A percentile compares a stretch with the other conserved stretches of the same genome.
Evolutionary conservation across 164 flowering plant genomes (phyloP).

Genomic region (Macadamia tetraphylla): DNA sequence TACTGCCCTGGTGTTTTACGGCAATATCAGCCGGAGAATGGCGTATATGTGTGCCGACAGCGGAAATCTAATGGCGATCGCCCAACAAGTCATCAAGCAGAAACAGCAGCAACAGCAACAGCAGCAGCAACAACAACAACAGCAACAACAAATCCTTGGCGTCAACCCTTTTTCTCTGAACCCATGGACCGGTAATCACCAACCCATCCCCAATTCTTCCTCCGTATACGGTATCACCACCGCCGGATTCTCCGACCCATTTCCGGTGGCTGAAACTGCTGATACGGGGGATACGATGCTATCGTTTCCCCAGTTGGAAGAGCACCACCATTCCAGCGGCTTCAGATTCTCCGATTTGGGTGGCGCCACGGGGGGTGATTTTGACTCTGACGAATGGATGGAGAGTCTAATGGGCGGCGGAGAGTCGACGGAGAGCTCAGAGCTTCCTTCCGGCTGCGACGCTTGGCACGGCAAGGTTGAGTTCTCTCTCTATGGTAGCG

Average conservation of each 20-base stretch:
- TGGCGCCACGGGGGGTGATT: slow-evolving; percentile 39
- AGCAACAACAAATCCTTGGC: slow-evolving; percentile 31
- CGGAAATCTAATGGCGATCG: slow-evolving; percentile 96
- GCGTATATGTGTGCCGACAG: slow-evolving; percentile 93
- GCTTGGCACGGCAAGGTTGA: slow-evolving; percentile 42
- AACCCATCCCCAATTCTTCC: slow-evolving; percentile 14
- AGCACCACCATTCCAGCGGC: slow-evolving; percentile 25
- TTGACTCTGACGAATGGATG: slow-evolving; percentile 96
- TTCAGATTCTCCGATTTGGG: slow-evolving; percentile 50
- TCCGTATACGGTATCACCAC: slow-evolving; percentile 31
- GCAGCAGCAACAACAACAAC: slow-evolving; percentile 45
- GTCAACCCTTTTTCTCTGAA: slow-evolving; percentile 27
- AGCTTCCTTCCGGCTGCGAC: slow-evolving; percentile 46
- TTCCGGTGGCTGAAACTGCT: slow-evolving; percentile 23
- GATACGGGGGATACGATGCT: slow-evolving; percentile 40
- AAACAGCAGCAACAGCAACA: slow-evolving; percentile 78
- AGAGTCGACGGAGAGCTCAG: slow-evolving; percentile 58
- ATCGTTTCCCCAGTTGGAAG: slow-evolving; percentile 39
- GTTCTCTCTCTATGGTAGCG: slow-evolving; percentile 36
- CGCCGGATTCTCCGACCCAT: slow-evolving; percentile 52
- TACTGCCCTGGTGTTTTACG: not conserved
- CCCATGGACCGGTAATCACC: slow-evolving; percentile 34
- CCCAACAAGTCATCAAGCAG: slow-evolving; percentile 89
- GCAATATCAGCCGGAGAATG: slow-evolving; percentile 48
- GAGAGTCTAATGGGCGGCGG: slow-evolving; percentile 71